Base-by-base conservation (phyloP, 257 asterid genomes). In the Echites panduratus region DNA sequence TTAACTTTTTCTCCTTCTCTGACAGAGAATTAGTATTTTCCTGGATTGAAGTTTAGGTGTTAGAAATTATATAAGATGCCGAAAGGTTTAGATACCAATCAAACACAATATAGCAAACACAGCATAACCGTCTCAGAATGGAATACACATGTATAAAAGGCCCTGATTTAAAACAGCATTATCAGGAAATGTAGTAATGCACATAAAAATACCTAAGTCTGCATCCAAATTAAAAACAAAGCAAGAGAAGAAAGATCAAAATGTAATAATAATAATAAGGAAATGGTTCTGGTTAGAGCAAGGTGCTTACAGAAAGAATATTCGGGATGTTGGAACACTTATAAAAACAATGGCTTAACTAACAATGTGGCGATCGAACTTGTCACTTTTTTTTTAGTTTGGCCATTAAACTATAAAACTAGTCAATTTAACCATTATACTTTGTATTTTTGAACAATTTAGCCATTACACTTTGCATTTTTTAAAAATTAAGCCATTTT, bases 1-100 rank as follows among this genome's bases (percentile, higher is more conserved):
- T 38, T 44, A 79, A 52, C 14, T 72, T 82, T 68, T 70, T 73
- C 54, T 85, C 81, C 19, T 70, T 64, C 11, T 77, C 78, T 14
- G 82, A 71, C 68, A 74, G 66, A 13, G 80, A 56, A 56, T 50
- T 67, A 4, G 19, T 40, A 54, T 54, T 48, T 73, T 52, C 81
- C 82, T 76, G 77, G 73, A 80, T 62, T 73, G 13, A 3, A 27
- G 4, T 52, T 29, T 43, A 45, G 44, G 59, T n/a, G 76, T 75
- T 38, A 70, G 57, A 71, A 26, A 49, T 49, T n/a, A 73, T 73
- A 58, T 32, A 73, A 75, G 44, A 49, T 9, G 2, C 3, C n/a
- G 8, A 17, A 57, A 27, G 59, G 0, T 68, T 4, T 40, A 29
- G 71, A 48, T 32, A 19, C 27, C 49, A 64, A 64, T 9, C 29